Percentiles rank a stretch among this genome's conserved stretches.
These are phyloP conservation scores for Paxillus rubicundulus DNA, from an alignment of 768 basidiomycete species.

Conservation along the genomic window DNA sequence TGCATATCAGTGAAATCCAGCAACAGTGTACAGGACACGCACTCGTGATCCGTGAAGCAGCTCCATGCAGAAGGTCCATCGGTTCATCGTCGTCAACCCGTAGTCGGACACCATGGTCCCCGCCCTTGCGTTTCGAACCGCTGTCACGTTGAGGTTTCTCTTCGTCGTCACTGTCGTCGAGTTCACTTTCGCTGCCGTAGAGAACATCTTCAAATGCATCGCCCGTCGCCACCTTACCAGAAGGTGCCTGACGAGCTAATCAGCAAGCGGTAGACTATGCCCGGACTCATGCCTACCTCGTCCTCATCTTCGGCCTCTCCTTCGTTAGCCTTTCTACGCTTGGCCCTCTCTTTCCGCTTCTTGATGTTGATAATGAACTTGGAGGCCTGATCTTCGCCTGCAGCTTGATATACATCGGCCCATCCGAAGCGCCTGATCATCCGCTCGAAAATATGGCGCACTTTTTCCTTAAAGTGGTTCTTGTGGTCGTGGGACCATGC, in stretches of 20 bases:
- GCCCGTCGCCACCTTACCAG: slow-evolving; percentile 55
- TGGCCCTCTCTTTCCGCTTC: slow-evolving; percentile 91
- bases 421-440: slow-evolving; percentile 89
- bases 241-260: slow-evolving; percentile 36
- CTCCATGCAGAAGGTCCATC: slow-evolving; percentile 89
- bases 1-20: slow-evolving; percentile 1
- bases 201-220: slow-evolving; percentile 97
- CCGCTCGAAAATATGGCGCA: slow-evolving; percentile 95
- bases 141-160: slow-evolving; percentile 32
- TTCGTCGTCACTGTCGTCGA: slow-evolving; percentile 70
- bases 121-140: slow-evolving; percentile 35
- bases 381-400: slow-evolving; percentile 73
- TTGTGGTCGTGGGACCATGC: slow-evolving; percentile 97
- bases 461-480: slow-evolving; percentile 97
- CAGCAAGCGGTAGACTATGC: not conserved
- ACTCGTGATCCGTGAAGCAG: slow-evolving; percentile 69
- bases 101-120: slow-evolving; percentile 58
- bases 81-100: slow-evolving; percentile 90
- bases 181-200: slow-evolving; percentile 94
- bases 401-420: slow-evolving; percentile 75
- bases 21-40: slow-evolving; percentile 25
- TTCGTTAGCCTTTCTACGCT: slow-evolving; percentile 72
- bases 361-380: slow-evolving; percentile 94
- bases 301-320: slow-evolving; percentile 61
- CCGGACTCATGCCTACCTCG: slow-evolving; percentile 32